Base-by-base conservation (phyloP, 164 flowering plant species). In the Euptelea pleiosperma region DNA sequence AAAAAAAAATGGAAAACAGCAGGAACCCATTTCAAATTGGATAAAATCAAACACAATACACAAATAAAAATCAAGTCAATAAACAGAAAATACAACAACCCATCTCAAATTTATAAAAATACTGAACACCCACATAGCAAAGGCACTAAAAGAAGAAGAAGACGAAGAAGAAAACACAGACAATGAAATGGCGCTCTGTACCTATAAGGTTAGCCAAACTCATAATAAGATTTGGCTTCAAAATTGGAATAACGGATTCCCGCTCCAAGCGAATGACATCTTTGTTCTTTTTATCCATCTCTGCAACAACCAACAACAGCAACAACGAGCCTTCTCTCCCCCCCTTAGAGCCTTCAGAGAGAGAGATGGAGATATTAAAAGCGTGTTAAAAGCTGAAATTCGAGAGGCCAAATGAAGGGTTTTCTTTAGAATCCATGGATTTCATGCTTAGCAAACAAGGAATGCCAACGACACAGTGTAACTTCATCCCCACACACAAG, bases 181-280 rank as follows among this genome's bases (percentile, higher is more conserved):
- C 18, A 12, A 41, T n/a, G 14, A 7, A 22, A 31, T 30, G 25
- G 21, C 29, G 5, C 4, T 19, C 11, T 15, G 4, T 70, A 92
- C 98, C 94, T 51, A 93, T 86, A 64, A 86, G 90, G 39, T 83
- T 76, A 67, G 91, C 91, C 73, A 93, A 63, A 47, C 82, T 72
- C 87, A 83, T 78, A 39, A 82, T 71, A 51, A 88, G 73, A 77
- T 67, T 86, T 1, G 96, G 96, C 71, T 85, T 88, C 50, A 81
- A 62, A 60, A 86, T 62, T 6, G 90, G 85, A 65, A 86, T 77
- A 6, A 88, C 96, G 0, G 96, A 81, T 63, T 88, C 96, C 26
- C 82, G 71, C 73, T 88, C 92, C 64, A 88, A 62, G 19, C 82
- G 75, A 10, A 88, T 84, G 28, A 80, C 70, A 31, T 85, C 96